Percentiles rank a stretch among this genome's conserved stretches.
phyloP scores from a whole-genome alignment of 1,284 basidiomycete species.

The Ganoderma resinaceum region DNA sequence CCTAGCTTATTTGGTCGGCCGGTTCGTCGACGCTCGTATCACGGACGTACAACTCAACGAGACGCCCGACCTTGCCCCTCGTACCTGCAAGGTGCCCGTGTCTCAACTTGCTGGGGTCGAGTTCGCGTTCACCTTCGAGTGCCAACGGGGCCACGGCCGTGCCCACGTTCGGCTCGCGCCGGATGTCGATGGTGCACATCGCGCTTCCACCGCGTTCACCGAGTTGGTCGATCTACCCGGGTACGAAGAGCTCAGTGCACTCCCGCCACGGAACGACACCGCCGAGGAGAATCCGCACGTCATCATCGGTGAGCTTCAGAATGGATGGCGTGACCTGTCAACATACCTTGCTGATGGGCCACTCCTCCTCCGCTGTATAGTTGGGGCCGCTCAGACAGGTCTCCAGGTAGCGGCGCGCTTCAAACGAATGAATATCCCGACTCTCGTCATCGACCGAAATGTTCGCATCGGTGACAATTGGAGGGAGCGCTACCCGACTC shows the following conservation, averaged over 20 bases:
- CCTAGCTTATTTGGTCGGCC: slow-evolving; percentile 48
- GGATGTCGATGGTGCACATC: slow-evolving; percentile 21
- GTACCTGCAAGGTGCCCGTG: slow-evolving; percentile 28
- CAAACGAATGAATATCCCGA: slow-evolving; percentile 54
- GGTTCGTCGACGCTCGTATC: slow-evolving; percentile 34
- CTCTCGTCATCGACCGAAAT: slow-evolving; percentile 55
- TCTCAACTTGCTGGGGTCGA: slow-evolving; percentile 28
- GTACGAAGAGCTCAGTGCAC: slow-evolving; percentile 37
- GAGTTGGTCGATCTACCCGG: slow-evolving; percentile 41
- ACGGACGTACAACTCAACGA: slow-evolving; percentile 42
- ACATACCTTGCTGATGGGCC: neutral
- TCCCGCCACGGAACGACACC: slow-evolving; percentile 23
- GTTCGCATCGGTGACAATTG: slow-evolving; percentile 59
- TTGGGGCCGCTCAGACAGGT: slow-evolving; percentile 64
- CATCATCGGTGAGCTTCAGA: slow-evolving; percentile 6
- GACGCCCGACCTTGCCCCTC: slow-evolving; percentile 36
- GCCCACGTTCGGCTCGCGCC: slow-evolving; percentile 46
- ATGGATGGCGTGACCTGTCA: neutral
- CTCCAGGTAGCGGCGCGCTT: slow-evolving; percentile 59
- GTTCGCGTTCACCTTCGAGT: slow-evolving; percentile 50
- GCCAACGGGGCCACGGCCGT: slow-evolving; percentile 44
- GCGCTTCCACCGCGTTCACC: slow-evolving; percentile 38
- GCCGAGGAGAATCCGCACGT: slow-evolving; percentile 30
- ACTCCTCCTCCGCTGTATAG: slow-evolving; percentile 30
- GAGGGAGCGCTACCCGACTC: slow-evolving; percentile 57